These are phyloP conservation scores for Paecilomyces dactylethromorphus DNA, from an alignment of 2,329 filamentous ascomycete species.

Conservation along the genomic window DNA sequence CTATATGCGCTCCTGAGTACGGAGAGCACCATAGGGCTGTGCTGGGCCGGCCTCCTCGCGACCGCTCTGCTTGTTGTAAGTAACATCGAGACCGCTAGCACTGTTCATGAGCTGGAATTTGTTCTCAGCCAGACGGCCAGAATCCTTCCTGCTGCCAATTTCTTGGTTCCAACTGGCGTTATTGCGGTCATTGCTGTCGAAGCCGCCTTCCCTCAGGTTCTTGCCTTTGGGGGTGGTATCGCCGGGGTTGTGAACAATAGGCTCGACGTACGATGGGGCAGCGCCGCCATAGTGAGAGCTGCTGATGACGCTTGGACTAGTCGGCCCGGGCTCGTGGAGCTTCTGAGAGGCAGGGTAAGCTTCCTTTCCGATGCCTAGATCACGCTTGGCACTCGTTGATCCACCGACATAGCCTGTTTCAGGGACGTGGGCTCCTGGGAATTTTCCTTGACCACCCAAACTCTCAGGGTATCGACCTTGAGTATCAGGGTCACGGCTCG, in stretches of 20 bases:
- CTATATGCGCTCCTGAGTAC: slow-evolving; percentile 8
- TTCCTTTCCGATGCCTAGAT: slow-evolving; percentile 18
- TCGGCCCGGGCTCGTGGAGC: slow-evolving; percentile 1
- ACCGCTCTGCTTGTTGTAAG: slow-evolving; percentile 10
- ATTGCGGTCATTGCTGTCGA: slow-evolving; percentile 31
- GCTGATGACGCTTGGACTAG: slow-evolving; percentile 19
- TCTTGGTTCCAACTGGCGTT: slow-evolving; percentile 48
- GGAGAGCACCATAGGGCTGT: slow-evolving; percentile 11
- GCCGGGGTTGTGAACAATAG: slow-evolving; percentile 22
- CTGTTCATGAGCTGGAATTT: slow-evolving; percentile 25
- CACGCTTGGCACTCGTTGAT: slow-evolving; percentile 22
- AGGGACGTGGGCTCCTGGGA: slow-evolving; percentile 28
- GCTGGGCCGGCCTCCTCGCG: slow-evolving; percentile 17
- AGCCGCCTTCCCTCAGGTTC: slow-evolving; percentile 45
- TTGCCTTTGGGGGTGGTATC: slow-evolving; percentile 44
- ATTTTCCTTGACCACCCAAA: slow-evolving; percentile 32
- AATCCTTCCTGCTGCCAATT: slow-evolving; percentile 51
- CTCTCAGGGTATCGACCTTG: slow-evolving; percentile 37
- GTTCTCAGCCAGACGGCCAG: slow-evolving; percentile 42
- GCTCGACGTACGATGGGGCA: slow-evolving; percentile 33
- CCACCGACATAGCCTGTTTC: slow-evolving; percentile 29
- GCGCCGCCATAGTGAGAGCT: slow-evolving; percentile 21
- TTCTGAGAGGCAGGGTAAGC: slow-evolving; percentile 14
- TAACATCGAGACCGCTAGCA: slow-evolving; percentile 21
- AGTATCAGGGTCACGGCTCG: slow-evolving; percentile 37